Conservation (phyloP, 495 filamentous ascomycete species). For the Penicillium angulare region DNA sequence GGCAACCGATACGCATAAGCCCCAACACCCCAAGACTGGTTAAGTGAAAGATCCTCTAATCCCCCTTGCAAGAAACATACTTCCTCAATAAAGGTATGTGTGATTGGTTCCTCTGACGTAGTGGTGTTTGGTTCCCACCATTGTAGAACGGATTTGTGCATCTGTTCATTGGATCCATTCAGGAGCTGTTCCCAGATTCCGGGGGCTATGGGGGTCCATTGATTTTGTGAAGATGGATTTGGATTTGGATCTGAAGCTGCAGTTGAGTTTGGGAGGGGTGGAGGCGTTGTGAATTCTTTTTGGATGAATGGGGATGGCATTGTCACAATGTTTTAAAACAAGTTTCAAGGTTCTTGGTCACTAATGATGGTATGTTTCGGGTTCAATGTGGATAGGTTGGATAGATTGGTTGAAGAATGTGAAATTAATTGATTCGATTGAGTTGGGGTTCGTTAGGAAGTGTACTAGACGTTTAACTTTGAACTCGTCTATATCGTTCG, state of each 20-base stretch:
- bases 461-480: too few relatives aligned
- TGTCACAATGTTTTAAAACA: too few relatives aligned
- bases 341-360: too few relatives aligned
- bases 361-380: too few relatives aligned
- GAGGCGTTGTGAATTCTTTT: constrained; percentile 23
- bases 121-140: constrained; percentile 25
- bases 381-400: too few relatives aligned
- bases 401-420: background rate
- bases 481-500: too few relatives aligned
- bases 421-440: background rate
- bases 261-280: constrained; percentile 16
- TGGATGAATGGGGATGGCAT: constrained; percentile 4
- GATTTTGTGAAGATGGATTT: too few relatives aligned
- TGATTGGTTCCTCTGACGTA: constrained; percentile 12
- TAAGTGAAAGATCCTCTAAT: constrained; percentile 21
- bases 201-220: constrained; percentile 20
- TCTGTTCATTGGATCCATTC: constrained; percentile 19
- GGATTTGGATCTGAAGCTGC: too few relatives aligned
- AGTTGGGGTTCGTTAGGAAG: too few relatives aligned
- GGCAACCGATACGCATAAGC: constrained; percentile 24
- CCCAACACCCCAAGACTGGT: constrained; percentile 21
- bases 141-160: constrained; percentile 22
- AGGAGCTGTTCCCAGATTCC: constrained; percentile 27
- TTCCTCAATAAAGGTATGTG: constrained; percentile 26
- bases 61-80: constrained; percentile 26